Conservation (phyloP, 805 yeast species). For the Grigorovia yakushimaensis region DNA sequence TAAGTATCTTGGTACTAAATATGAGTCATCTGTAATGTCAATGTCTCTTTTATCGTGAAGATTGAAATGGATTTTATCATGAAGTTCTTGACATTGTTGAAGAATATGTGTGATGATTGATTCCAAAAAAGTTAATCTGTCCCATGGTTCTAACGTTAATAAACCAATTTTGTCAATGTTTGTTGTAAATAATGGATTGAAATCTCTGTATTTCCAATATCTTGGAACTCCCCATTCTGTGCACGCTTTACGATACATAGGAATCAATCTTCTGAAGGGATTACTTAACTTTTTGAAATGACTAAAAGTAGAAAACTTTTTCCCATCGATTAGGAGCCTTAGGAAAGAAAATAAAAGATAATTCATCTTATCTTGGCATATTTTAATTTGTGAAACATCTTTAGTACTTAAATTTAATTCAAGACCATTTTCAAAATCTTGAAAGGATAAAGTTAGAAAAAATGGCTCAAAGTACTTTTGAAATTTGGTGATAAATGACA, state of each 20-base stretch:
- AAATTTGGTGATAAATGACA: slow-evolving; percentile 26
- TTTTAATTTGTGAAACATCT: slow-evolving; percentile 14
- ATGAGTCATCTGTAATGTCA: slow-evolving; percentile 19
- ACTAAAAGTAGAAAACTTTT: slow-evolving; percentile 6
- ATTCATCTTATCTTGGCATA: slow-evolving; percentile 22
- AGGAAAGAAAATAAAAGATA: slow-evolving; percentile 18
- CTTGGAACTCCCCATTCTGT: slow-evolving; percentile 24
- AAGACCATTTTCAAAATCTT: slow-evolving; percentile 25
- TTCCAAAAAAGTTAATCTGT: slow-evolving; percentile 19
- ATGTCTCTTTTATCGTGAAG: slow-evolving; percentile 23
- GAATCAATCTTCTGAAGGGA: slow-evolving; percentile 16
- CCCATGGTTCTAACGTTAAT: slow-evolving; percentile 17
- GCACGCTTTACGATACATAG: slow-evolving; percentile 15
- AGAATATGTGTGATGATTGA: slow-evolving; percentile 19
- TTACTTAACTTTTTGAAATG: slow-evolving; percentile 13
- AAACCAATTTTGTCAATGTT: slow-evolving; percentile 20
- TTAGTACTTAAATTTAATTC: slow-evolving; percentile 13
- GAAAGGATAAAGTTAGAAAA: slow-evolving; percentile 21
- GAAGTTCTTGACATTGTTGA: slow-evolving; percentile 19
- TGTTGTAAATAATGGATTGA: slow-evolving; percentile 18
- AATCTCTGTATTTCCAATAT: slow-evolving; percentile 22
- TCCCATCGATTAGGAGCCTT: slow-evolving; percentile 15
- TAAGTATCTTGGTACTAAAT: slow-evolving; percentile 19
- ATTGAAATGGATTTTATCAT: slow-evolving; percentile 20
- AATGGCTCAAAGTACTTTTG: slow-evolving; percentile 8